Percentiles rank a stretch among this genome's conserved stretches.
Evolutionary conservation across 176 grass and related monocot genomes (phyloP).

Genomic region (Paspalum vaginatum): DNA sequence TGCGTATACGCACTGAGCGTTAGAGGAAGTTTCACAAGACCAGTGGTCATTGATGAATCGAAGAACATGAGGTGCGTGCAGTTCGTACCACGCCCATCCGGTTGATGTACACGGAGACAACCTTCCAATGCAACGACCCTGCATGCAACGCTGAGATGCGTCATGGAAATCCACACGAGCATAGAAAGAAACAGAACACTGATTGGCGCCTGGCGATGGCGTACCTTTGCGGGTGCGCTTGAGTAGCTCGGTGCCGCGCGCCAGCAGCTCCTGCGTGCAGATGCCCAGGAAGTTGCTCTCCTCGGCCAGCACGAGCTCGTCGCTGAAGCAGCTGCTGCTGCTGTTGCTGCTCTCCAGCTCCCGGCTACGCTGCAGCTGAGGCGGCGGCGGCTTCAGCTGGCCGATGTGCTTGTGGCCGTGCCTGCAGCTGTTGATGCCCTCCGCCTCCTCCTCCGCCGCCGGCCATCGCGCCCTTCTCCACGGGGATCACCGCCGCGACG

Average conservation of each 20-base stretch:
- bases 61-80: neutral
- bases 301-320: conserved; percentile 57
- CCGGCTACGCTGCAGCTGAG: conserved; percentile 35
- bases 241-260: conserved; percentile 88
- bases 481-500: conserved; percentile 85
- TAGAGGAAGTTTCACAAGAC: neutral
- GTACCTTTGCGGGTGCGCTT: conserved; percentile 95
- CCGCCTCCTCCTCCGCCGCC: conserved; percentile 7
- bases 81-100: conserved; percentile 60
- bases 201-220: neutral
- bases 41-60: neutral
- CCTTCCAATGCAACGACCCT: conserved; percentile 94
- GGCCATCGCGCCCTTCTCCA: conserved; percentile 63
- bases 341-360: conserved; percentile 60
- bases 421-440: neutral
- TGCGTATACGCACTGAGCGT: too few species aligned
- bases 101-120: conserved; percentile 83
- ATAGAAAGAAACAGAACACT: too few species aligned
- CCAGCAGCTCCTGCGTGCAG: conserved; percentile 87
- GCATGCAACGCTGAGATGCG: conserved; percentile 24
- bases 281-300: conserved; percentile 80
- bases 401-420: conserved; percentile 18
- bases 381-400: conserved; percentile 34
- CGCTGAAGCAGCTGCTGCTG: conserved; percentile 71
- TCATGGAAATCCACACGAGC: neutral